Percentiles rank a stretch among this genome's conserved stretches.
Evolutionary conservation across 768 basidiomycete genomes (phyloP).

Genomic region (Boletus rubroflammeus): DNA sequence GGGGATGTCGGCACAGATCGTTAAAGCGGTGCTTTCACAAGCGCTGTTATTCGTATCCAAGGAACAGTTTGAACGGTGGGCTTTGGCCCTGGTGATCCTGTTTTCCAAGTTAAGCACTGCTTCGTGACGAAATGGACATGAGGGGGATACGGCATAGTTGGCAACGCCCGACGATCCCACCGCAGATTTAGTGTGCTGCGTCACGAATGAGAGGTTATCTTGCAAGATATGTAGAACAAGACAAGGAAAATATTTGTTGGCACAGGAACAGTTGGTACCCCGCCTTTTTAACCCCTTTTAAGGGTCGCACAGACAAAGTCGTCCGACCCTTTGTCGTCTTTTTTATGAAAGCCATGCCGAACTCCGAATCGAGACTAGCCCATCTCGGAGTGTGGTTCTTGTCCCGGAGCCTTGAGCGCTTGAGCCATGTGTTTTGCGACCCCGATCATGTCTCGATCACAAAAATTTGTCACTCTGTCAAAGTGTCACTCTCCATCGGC

Average conservation of each 20-base stretch:
- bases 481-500: neutral
- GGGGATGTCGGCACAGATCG: conserved; percentile 96
- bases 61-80: conserved; percentile 93
- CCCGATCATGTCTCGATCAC: neutral
- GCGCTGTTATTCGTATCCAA: conserved; percentile 96
- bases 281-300: neutral
- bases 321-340: neutral
- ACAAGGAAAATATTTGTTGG: neutral
- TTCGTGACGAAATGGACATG: conserved; percentile 1
- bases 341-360: neutral
- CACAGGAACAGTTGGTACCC: neutral
- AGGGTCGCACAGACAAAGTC: neutral
- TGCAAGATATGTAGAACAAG: neutral
- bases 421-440: neutral
- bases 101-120: conserved; percentile 32
- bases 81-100: conserved; percentile 64
- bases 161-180: neutral
- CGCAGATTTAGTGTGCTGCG: too few species aligned
- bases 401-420: neutral
- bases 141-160: neutral
- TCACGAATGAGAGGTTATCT: neutral
- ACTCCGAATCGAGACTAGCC: neutral
- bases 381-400: neutral
- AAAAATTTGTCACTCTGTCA: neutral
- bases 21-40: conserved; percentile 93